Conservation (phyloP, 2,329 filamentous ascomycete species). For the Colletotrichum tofieldiae region DNA sequence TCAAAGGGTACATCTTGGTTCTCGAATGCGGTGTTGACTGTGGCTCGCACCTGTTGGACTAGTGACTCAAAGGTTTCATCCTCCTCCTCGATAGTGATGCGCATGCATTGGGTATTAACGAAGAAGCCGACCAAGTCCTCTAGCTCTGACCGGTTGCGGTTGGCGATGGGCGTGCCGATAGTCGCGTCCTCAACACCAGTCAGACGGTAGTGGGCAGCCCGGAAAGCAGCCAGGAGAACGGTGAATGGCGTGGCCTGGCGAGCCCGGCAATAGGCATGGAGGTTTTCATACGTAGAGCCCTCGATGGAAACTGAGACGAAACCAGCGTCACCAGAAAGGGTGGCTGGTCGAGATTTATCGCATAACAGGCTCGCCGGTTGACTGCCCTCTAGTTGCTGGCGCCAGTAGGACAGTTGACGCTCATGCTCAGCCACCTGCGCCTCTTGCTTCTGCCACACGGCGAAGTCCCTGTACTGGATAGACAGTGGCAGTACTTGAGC, state of each 20-base stretch:
- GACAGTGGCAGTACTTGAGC: neutral
- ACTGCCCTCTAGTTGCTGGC: neutral
- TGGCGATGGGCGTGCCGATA: conserved; percentile 4
- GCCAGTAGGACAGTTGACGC: conserved; percentile 8
- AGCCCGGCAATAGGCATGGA: conserved; percentile 8
- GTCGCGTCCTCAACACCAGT: conserved; percentile 2
- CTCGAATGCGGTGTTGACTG: conserved; percentile 3
- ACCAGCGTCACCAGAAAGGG: neutral
- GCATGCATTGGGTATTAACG: conserved; percentile 24
- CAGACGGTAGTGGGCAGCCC: conserved; percentile 2
- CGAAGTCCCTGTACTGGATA: conserved; percentile 17
- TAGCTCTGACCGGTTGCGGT: conserved; percentile 8
- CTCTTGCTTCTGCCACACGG: conserved; percentile 10
- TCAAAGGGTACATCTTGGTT: conserved; percentile 22
- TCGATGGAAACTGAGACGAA: neutral
- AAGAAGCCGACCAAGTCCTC: conserved; percentile 20
- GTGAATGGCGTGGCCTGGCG: conserved; percentile 9
- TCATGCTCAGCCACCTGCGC: conserved; percentile 7
- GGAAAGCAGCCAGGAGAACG: conserved; percentile 8
- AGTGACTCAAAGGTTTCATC: conserved; percentile 17
- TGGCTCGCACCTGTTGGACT: conserved; percentile 5
- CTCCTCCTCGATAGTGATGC: neutral
- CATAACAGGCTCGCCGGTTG: conserved; percentile 1
- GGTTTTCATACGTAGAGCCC: neutral
- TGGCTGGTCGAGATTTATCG: neutral